Conservation (phyloP, 208 protist genomes). For the Leishmania arabica region DNA sequence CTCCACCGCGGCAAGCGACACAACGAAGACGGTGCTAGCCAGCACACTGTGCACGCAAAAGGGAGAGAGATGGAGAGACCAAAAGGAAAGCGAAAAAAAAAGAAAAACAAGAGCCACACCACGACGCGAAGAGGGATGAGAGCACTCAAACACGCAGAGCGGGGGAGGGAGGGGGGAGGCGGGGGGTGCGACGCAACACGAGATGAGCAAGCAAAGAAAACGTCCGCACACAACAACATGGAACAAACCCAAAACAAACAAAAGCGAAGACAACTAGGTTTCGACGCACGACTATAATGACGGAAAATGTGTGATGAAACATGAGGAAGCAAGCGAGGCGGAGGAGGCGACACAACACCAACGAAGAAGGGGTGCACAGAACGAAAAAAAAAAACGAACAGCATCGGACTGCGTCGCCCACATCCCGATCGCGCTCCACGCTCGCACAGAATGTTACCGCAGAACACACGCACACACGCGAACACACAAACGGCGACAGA, state of each 20-base stretch:
- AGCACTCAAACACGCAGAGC: neutral
- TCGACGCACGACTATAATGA: neutral
- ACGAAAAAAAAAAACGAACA: slow-evolving; percentile 10
- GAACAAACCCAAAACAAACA: neutral
- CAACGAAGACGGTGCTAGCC: neutral
- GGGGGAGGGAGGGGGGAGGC: neutral
- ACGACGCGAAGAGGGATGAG: neutral
- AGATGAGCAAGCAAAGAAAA: neutral
- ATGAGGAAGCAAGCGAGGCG: neutral
- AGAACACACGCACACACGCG: neutral
- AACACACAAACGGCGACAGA: neutral
- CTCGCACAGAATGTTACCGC: neutral
- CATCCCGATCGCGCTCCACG: neutral
- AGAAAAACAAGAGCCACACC: neutral
- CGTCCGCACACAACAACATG: neutral
- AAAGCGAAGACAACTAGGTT: neutral
- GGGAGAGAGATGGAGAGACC: neutral
- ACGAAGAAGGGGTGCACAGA: neutral
- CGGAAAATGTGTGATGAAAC: neutral
- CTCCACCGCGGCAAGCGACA: too few relatives aligned
- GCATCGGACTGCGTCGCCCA: neutral
- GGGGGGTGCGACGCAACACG: neutral
- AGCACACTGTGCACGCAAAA: neutral
- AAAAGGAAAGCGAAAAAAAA: neutral
- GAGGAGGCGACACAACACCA: neutral